These are phyloP conservation scores for Sordariomycetes sp. DNA, from an alignment of 2,329 filamentous ascomycete genomes.

Conservation along the genomic window DNA sequence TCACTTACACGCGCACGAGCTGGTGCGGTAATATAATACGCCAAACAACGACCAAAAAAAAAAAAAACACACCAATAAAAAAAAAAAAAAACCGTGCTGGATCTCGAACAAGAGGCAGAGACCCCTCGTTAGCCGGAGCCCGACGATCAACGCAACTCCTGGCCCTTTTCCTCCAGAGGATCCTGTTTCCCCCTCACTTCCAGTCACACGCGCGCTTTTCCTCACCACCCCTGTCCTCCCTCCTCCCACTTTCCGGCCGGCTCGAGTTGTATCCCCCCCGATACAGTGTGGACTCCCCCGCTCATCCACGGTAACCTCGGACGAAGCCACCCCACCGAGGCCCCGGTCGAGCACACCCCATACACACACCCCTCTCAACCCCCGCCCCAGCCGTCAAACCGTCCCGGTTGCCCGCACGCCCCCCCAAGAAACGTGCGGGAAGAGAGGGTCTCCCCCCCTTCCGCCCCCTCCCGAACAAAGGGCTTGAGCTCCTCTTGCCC, in stretches of 20 bases:
- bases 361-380: background rate
- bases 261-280: background rate
- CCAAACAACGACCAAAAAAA: background rate
- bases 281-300: background rate
- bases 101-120: background rate
- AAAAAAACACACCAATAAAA: too few species aligned
- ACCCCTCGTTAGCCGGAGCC: background rate
- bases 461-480: background rate
- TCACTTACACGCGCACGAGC: slow-evolving; percentile 1
- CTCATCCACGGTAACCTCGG: background rate
- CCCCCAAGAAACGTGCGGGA: slow-evolving; percentile 3
- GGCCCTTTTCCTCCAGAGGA: background rate
- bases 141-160: background rate
- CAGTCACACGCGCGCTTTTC: background rate
- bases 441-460: background rate
- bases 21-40: slow-evolving; percentile 4
- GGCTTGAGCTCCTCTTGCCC: slow-evolving; percentile 5
- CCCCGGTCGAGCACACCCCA: background rate
- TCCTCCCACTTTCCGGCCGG: slow-evolving; percentile 25
- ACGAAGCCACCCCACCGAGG: background rate
- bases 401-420: background rate
- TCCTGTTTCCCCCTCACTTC: background rate
- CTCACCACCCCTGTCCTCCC: background rate
- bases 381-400: slow-evolving; percentile 7
- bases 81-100: background rate